phyloP scores from a whole-genome alignment of 148 eudicot genomes.

The Amaranthus cruentus region DNA sequence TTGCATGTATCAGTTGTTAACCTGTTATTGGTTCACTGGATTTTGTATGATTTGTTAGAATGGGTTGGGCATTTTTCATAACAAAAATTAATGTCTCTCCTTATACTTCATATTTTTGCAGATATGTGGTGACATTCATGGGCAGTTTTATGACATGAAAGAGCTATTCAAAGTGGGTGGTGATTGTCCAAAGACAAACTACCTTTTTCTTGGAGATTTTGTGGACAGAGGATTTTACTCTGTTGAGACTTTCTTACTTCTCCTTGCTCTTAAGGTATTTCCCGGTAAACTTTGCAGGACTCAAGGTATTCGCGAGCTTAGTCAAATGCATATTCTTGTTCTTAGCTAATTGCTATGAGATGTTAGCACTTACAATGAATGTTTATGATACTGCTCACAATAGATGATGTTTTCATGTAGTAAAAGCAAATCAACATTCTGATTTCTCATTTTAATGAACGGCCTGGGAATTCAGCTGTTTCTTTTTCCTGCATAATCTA shows the following conservation, averaged over 20 bases:
- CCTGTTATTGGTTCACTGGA: neutral
- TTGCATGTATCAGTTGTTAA: neutral
- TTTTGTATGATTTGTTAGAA: neutral
- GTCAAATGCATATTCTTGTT: conserved; percentile 4
- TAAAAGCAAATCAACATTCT: conserved; percentile 6
- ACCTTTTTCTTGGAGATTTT: conserved; percentile 92
- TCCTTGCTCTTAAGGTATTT: conserved; percentile 83
- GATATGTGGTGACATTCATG: conserved; percentile 98
- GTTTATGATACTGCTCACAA: neutral
- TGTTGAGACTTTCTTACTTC: conserved; percentile 89
- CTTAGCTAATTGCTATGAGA: neutral
- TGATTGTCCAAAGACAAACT: conserved; percentile 95
- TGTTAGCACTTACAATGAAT: neutral
- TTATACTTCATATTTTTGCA: conserved; percentile 10
- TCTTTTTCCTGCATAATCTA: neutral
- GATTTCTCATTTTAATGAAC: neutral
- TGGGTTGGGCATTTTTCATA: neutral
- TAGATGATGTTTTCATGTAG: conserved; percentile 2
- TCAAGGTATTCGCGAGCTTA: neutral
- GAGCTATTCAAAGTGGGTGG: conserved; percentile 93
- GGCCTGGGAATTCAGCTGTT: neutral
- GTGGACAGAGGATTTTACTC: conserved; percentile 93
- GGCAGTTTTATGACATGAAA: conserved; percentile 95
- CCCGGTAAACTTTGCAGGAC: neutral
- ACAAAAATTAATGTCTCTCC: neutral